Evolutionary conservation across 2,329 filamentous ascomycete genomes (phyloP).

Genomic region (Ascochyta rabiei): DNA sequence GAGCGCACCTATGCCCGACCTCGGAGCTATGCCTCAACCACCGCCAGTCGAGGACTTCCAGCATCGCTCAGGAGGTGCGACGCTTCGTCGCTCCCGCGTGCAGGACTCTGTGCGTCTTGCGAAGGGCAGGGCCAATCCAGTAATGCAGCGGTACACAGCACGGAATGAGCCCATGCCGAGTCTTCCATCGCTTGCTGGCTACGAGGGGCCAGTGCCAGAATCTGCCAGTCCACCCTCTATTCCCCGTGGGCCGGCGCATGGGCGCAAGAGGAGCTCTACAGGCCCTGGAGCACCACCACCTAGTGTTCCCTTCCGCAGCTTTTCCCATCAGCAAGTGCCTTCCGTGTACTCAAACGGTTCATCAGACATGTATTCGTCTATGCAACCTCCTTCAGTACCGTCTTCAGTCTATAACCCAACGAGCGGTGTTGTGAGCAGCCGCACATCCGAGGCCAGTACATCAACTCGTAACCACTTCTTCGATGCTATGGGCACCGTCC

Average conservation of each 20-base stretch:
- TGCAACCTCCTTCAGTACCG: slow-evolving; percentile 43
- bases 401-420: slow-evolving; percentile 50
- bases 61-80: slow-evolving; percentile 43
- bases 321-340: slow-evolving; percentile 62
- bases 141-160: slow-evolving; percentile 43
- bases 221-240: slow-evolving; percentile 75
- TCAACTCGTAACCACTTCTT: slow-evolving; percentile 69
- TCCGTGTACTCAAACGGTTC: slow-evolving; percentile 49
- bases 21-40: slow-evolving; percentile 55
- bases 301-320: slow-evolving; percentile 73
- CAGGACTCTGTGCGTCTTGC: slow-evolving; percentile 89
- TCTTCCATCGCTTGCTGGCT: slow-evolving; percentile 34
- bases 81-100: slow-evolving; percentile 65
- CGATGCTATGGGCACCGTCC: slow-evolving; percentile 83
- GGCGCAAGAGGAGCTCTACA: slow-evolving; percentile 88
- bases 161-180: slow-evolving; percentile 41
- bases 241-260: slow-evolving; percentile 72
- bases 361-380: slow-evolving; percentile 45
- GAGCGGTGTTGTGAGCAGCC: slow-evolving; percentile 54
- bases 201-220: slow-evolving; percentile 58
- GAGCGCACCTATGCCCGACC: slow-evolving; percentile 77
- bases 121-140: slow-evolving; percentile 66
- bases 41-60: slow-evolving; percentile 44
- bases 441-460: slow-evolving; percentile 58
- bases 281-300: slow-evolving; percentile 74